Evolutionary conservation across 495 filamentous ascomycete genomes (phyloP).

Genomic region (Penicillium bovifimosum): DNA sequence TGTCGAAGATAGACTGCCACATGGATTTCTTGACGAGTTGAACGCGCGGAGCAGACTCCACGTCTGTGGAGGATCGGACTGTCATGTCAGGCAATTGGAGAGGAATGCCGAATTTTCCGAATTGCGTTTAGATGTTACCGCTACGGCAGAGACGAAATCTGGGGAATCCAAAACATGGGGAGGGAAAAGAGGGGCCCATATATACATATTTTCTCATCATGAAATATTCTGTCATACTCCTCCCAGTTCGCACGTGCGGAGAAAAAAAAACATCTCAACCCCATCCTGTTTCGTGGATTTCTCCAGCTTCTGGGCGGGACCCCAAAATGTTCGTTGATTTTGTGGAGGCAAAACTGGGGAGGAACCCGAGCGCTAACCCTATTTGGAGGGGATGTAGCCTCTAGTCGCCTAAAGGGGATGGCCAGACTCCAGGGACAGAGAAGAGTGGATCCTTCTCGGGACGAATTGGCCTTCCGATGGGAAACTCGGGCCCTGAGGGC

Average conservation of each 20-base stretch:
- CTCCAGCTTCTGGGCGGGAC: conserved; percentile 16
- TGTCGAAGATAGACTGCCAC: conserved; percentile 28
- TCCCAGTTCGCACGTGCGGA: neutral
- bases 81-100: conserved; percentile 13
- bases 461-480: neutral
- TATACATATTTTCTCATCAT: conserved; percentile 1
- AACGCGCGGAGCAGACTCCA: conserved; percentile 17
- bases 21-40: conserved; percentile 27
- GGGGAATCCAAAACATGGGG: conserved; percentile 8
- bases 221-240: neutral
- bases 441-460: conserved; percentile 1
- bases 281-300: neutral
- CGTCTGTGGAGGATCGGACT: conserved; percentile 14
- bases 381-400: conserved; percentile 10
- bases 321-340: neutral
- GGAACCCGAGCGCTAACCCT: conserved; percentile 8
- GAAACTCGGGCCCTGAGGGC: neutral
- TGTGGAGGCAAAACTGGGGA: conserved; percentile 19
- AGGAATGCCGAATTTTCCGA: neutral
- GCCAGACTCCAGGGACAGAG: neutral
- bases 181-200: conserved; percentile 8
- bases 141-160: conserved; percentile 1
- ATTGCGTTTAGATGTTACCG: neutral
- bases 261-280: neutral
- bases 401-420: neutral